phyloP scores from a whole-genome alignment of 306 rosid genomes.

The Aeschynomene evenia region DNA sequence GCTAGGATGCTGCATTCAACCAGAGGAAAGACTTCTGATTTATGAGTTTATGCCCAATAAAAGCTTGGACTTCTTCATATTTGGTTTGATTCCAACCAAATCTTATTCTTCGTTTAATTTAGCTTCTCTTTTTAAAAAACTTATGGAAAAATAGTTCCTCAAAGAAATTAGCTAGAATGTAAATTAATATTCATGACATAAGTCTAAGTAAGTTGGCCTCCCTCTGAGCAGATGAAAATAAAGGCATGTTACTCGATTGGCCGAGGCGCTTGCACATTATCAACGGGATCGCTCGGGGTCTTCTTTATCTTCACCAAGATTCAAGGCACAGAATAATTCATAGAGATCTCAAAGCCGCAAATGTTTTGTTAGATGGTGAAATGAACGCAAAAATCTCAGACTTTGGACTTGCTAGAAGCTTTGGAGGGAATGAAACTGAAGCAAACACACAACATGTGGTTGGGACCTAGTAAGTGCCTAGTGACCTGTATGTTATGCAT shows the following conservation, averaged over 20 bases:
- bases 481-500: not conserved
- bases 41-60: constrained; percentile 51
- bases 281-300: constrained; percentile 49
- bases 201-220: too few species aligned
- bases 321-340: constrained; percentile 10
- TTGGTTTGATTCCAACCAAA: constrained; percentile 29
- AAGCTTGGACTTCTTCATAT: constrained; percentile 49
- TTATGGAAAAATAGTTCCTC: not conserved
- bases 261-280: constrained; percentile 29
- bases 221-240: constrained; percentile 8
- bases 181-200: not conserved
- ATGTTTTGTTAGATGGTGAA: not conserved
- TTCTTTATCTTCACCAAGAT: constrained; percentile 50
- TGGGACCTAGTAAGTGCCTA: not conserved
- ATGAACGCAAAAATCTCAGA: not conserved
- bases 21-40: constrained; percentile 43
- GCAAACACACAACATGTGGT: not conserved
- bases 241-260: constrained; percentile 26
- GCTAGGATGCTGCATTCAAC: constrained; percentile 48
- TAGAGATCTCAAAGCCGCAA: not conserved
- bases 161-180: not conserved
- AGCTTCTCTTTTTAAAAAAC: not conserved
- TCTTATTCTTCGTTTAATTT: not conserved
- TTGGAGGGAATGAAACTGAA: not conserved
- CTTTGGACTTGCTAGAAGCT: not conserved